Evolutionary conservation across 106 monocot species (phyloP), one percentile per base, ranked within the genome.

Genomic region (Dendrobium officinale): DNA sequence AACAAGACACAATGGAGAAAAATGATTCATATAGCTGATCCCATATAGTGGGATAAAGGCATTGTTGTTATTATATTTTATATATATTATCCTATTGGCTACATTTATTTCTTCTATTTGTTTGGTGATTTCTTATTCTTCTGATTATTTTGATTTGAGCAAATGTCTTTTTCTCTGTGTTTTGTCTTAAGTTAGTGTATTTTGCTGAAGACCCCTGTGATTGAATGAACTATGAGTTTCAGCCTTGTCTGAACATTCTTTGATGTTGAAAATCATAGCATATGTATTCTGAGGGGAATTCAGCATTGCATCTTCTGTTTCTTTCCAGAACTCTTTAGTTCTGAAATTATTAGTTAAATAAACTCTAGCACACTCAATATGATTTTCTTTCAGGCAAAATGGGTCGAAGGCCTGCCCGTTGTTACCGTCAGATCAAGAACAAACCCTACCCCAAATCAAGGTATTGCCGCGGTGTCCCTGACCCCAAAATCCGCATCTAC

Each of bases 401-500:
- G 72, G 72, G 72, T 72, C 72, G 72, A 37, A 72, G 82, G 49
- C 82, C 82, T 10, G 82, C 82, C 24, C 64, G 82, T 42, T 82
- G 82, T 49, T 82, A 82, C 77, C 82, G 82, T 37, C 82, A 82
- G 68, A 82, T 82, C 17, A 82, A 82, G 77, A 82, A 82, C 67
- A 82, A 82, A 41, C 82, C 82, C 1, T 82, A 82, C 33, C 82
- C 82, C 15, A 91, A 91, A 67, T 91, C 88, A 4, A 42, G 88
- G 37, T 91, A 88, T 40, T 91, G 84, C 61, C 82, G 88, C 82
- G 88, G 88, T 80, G 86, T 91, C 4, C 87, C 87, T 55, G 90
- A 88, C 42, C 68, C 90, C 0, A 90, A 90, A 75, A 90, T 85
- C 79, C 54, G 90, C 41, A 90, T 87, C 75, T 85, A 90, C 51